Base-by-base conservation (phyloP, 1,139 yeast species). In the Blastobotrys capitulatus region DNA sequence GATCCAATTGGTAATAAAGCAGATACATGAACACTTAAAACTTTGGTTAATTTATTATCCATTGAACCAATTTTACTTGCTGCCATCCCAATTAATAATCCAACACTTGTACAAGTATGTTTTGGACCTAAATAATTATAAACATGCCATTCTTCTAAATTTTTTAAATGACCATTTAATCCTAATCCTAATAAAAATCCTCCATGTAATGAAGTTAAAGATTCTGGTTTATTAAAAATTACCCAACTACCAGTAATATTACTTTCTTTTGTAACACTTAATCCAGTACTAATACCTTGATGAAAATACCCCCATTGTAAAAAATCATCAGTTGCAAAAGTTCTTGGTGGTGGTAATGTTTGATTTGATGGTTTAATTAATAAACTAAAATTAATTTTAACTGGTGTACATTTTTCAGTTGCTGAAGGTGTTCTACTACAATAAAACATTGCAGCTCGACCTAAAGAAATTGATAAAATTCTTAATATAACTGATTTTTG, bases 171-270 rank as follows among this genome's bases (percentile, higher is more conserved):
- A 0, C 97, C 97, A 68, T 88, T 88, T 40, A 94, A 71, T 0
- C 99, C 99, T 22, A 92, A 70, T 0, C 97, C 98, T 26, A 89
- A 70, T n/a, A 94, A 68, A 59, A 94, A 89, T 0, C 99, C 99
- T 18, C 96, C 97, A 69, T 90, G 97, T 55, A 86, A 95, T 0
- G 95, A 76, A 57, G 79, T 83, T 42, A 86, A 68, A 9, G 73
- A 75, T 1, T 78, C 77, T 0, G 96, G 96, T 57, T 82, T 85
- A 60, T 89, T 89, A 65, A 86, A 89, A 0, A 84, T 85, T 41
- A 90, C 85, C 97, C 97, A 90, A 59, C 95, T 84, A 0, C 97
- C 96, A 18, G 83, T 80, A 7, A 92, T 81, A 38, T 76, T 75
- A 0, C 90, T 80, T 38, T 78, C 79, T 52, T 75, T 76, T 2